Percentiles rank a stretch among this genome's conserved stretches.
Evolutionary conservation across 73 alveolate species (phyloP).

Genomic region (Paramecium biaurelia): DNA sequence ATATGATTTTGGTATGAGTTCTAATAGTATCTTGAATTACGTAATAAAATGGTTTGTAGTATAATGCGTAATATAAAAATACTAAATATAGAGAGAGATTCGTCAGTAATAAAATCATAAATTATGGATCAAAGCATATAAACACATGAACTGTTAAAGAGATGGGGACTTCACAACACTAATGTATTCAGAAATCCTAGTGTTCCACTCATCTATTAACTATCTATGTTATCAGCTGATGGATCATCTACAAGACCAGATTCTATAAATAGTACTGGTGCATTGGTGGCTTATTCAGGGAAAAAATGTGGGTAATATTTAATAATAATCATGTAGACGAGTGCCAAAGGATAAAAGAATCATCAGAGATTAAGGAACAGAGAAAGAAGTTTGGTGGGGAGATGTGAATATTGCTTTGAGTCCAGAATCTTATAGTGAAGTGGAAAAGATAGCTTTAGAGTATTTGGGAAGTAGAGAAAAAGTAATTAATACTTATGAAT

Average conservation of each 20-base stretch:
- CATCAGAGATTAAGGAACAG: constrained; percentile 69
- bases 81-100: not conserved
- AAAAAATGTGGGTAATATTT: constrained; percentile 55
- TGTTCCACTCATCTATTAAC: not conserved
- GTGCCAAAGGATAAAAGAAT: constrained; percentile 86
- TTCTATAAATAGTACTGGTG: constrained; percentile 63
- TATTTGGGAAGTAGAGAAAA: constrained; percentile 68
- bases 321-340: constrained; percentile 69
- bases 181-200: not conserved
- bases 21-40: not conserved
- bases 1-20: not conserved
- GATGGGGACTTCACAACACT: not conserved
- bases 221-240: not conserved
- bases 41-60: not conserved
- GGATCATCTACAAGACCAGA: not conserved
- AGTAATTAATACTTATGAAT: constrained; percentile 19
- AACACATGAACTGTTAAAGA: not conserved
- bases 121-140: not conserved
- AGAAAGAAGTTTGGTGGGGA: constrained; percentile 87
- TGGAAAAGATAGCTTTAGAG: constrained; percentile 74
- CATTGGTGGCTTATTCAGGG: constrained; percentile 71
- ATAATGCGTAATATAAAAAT: not conserved
- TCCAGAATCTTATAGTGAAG: constrained; percentile 69
- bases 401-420: constrained; percentile 79
- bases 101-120: not conserved